A percentile compares a stretch with the other conserved stretches of the same genome.
phyloP scores from a whole-genome alignment of 768 basidiomycete genomes.

The Cystofilobasidium bisporidii region DNA sequence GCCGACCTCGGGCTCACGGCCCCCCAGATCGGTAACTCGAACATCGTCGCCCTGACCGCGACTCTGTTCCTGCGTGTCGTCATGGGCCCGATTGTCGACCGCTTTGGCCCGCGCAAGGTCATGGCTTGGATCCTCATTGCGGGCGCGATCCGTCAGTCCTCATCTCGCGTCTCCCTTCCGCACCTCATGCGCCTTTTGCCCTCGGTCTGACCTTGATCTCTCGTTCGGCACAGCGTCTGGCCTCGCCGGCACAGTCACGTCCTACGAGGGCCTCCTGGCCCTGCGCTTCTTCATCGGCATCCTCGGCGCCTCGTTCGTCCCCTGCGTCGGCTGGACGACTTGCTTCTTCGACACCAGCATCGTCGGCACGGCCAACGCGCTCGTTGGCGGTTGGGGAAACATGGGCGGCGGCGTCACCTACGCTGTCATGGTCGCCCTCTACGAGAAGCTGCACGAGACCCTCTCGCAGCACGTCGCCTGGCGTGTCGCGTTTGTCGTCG shows the following conservation, averaged over 20 bases:
- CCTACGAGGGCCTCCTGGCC: slow-evolving; percentile 43
- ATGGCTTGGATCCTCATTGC: slow-evolving; percentile 51
- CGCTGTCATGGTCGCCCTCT: slow-evolving; percentile 52
- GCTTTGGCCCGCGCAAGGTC: slow-evolving; percentile 47
- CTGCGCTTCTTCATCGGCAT: slow-evolving; percentile 48
- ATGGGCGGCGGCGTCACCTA: slow-evolving; percentile 46
- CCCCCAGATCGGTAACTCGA: slow-evolving; percentile 42
- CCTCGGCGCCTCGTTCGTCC: slow-evolving; percentile 54
- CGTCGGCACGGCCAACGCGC: slow-evolving; percentile 48
- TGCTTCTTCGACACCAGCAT: slow-evolving; percentile 51
- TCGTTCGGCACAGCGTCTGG: too few species aligned
- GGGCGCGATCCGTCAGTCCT: slow-evolving; percentile 54
- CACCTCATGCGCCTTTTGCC: too few species aligned
- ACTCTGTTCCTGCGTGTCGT: slow-evolving; percentile 48
- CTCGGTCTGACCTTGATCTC: too few species aligned
- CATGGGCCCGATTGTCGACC: slow-evolving; percentile 49
- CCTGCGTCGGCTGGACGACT: slow-evolving; percentile 52
- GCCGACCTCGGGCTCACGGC: slow-evolving; percentile 48
- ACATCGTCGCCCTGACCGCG: slow-evolving; percentile 29
- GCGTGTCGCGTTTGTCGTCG: slow-evolving; percentile 50
- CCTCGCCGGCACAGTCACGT: slow-evolving; percentile 48
- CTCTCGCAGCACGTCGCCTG: slow-evolving; percentile 44
- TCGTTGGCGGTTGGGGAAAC: slow-evolving; percentile 53
- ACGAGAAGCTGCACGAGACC: slow-evolving; percentile 40
- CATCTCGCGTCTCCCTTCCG: too few species aligned